Base-by-base conservation (phyloP, 139 green algal genomes). In the Edaphochlamys debaryana region DNA sequence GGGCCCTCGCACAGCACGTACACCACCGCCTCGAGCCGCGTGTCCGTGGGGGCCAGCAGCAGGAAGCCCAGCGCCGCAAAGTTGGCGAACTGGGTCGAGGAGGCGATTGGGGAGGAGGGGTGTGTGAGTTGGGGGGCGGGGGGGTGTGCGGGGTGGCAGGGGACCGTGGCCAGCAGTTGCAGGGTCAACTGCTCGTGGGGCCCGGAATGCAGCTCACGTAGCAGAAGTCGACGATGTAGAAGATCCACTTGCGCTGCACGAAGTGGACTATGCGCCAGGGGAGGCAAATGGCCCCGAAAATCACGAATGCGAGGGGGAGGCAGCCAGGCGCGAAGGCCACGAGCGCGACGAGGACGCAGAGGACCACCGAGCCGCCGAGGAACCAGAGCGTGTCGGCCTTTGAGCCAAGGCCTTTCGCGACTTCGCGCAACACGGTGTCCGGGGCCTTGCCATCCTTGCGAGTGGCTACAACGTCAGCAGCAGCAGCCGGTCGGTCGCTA, bases 201-300 rank as follows among this genome's bases (percentile, higher is more conserved):
- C 20, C 34, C 7, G 67, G 67, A 3, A 23, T 37, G 7, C 52
- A 62, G 69, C 87, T 78, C 34, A 91, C 85, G 50, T 94, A 94
- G 82, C 91, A 94, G 71, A 90, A 94, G 71, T 94, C 91, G 23
- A 93, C 40, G 20, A 94, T 80, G 70, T 87, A 94, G 62, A 90
- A 92, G 42, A 36, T 73, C 36, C 79, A 82, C 13, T 69, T 73
- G 45, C 84, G 67, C 8, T 38, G 60, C 2, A 29, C 34, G 36
- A 92, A 94, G 41, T 79, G 54, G 40, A 79, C 66, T 0, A 80
- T n/a, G 1, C 91, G 80, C 60, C 81, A 89, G 4, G 91, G 91
- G 11, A 94, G 56, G 29, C 38, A 86, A 2, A 82, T 32, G 3
- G 73, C 75, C 22, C 58, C 69, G 38, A 94, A 94, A 15, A 76